phyloP scores from a whole-genome alignment of 768 basidiomycete species.

The Sporobolomyces roseus region DNA sequence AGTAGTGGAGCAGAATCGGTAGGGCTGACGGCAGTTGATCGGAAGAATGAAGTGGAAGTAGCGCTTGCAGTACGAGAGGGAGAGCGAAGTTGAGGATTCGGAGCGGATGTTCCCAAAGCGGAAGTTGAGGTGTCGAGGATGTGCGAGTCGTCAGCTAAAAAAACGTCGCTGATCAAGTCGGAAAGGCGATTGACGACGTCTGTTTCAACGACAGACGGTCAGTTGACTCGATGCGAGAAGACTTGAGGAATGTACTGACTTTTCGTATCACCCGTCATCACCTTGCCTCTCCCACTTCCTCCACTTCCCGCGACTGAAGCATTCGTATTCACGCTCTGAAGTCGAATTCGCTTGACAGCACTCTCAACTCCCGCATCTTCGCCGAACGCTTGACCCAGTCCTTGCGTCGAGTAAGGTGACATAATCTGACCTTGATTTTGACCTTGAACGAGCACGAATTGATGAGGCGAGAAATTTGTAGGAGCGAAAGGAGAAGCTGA shows the following conservation, averaged over 20 bases:
- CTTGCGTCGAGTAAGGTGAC: not conserved
- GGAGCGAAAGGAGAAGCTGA: constrained; percentile 7
- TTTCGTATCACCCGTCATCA: constrained; percentile 1
- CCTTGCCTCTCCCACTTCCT: constrained; percentile 1
- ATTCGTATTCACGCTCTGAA: not conserved
- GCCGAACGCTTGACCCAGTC: not conserved
- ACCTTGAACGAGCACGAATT: no score
- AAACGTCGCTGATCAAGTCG: constrained; percentile 74
- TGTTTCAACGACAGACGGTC: constrained; percentile 52
- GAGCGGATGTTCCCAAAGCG: constrained; percentile 56
- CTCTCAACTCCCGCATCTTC: constrained; percentile 7
- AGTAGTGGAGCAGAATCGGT: constrained; percentile 57
- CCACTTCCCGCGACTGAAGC: not conserved
- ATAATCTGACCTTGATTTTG: not conserved
- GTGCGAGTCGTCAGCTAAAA: constrained; percentile 72
- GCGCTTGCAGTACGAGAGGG: constrained; percentile 42
- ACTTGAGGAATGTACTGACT: not conserved
- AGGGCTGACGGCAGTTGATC: constrained; percentile 58
- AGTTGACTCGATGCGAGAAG: constrained; percentile 21
- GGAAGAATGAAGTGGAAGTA: constrained; percentile 59
- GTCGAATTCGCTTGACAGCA: constrained; percentile 33
- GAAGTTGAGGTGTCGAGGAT: constrained; percentile 41
- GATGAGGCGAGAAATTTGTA: not conserved
- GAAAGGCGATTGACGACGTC: constrained; percentile 71
- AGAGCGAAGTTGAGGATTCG: constrained; percentile 54